These are phyloP conservation scores for Pleurotus ostreatus DNA, from an alignment of 768 basidiomycete species.

Conservation along the genomic window DNA sequence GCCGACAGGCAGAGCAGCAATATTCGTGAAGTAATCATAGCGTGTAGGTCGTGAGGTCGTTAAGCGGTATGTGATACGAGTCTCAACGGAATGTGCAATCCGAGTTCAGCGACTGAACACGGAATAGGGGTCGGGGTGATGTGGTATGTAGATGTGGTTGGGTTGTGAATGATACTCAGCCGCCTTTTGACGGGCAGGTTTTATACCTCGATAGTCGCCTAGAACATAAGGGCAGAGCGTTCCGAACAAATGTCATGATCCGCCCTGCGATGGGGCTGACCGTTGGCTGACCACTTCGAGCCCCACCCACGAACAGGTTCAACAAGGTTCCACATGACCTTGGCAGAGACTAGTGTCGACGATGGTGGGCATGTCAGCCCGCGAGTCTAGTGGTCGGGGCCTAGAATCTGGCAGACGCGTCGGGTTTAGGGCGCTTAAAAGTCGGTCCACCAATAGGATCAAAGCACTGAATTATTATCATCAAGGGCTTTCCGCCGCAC, in stretches of 20 bases:
- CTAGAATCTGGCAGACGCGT: neutral
- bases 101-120: neutral
- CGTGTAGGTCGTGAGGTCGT: neutral
- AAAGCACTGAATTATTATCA: neutral
- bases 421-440: neutral
- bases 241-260: neutral
- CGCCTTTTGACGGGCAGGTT: neutral
- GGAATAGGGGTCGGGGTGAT: neutral
- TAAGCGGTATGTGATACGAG: neutral
- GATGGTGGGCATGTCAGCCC: conserved; percentile 1
- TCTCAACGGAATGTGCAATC: neutral
- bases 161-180: neutral
- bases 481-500: neutral
- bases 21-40: conserved; percentile 12
- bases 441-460: neutral
- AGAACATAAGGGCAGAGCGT: neutral
- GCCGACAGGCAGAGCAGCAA: conserved; percentile 25
- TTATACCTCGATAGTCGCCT: neutral
- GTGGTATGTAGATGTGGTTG: neutral
- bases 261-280: neutral
- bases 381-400: neutral
- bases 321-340: neutral
- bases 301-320: too few relatives aligned
- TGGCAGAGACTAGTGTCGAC: neutral
- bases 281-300: too few relatives aligned